phyloP scores from a whole-genome alignment of 2,329 filamentous ascomycete genomes.

The Fusarium fracticaudum region DNA sequence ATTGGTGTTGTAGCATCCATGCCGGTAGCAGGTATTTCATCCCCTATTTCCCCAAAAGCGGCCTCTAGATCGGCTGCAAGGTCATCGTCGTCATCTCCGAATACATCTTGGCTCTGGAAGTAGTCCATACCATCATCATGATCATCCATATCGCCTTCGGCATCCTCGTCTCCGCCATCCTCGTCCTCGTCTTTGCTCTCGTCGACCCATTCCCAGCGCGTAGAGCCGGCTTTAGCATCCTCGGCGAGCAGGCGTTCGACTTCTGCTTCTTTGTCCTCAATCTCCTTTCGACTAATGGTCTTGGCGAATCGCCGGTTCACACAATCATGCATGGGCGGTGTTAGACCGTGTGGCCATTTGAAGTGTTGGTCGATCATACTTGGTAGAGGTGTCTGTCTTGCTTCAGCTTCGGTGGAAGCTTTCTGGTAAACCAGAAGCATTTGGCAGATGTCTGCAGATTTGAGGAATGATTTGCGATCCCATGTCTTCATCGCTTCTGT shows the following conservation, averaged over 20 bases:
- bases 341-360: conserved; percentile 86
- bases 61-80: conserved; percentile 66
- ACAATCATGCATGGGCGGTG: conserved; percentile 87
- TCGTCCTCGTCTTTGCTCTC: conserved; percentile 57
- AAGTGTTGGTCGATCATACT: conserved; percentile 73
- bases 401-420: conserved; percentile 73
- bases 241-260: conserved; percentile 78
- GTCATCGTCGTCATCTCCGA: conserved; percentile 56
- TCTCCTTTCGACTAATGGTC: conserved; percentile 82
- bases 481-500: conserved; percentile 93
- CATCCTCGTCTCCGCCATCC: conserved; percentile 61
- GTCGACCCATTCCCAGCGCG: conserved; percentile 73
- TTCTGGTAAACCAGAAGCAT: conserved; percentile 83
- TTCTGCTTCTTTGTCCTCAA: conserved; percentile 83
- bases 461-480: conserved; percentile 88
- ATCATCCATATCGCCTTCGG: conserved; percentile 57
- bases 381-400: conserved; percentile 73
- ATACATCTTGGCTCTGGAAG: conserved; percentile 46
- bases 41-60: conserved; percentile 56
- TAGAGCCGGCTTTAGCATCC: conserved; percentile 70
- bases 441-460: conserved; percentile 87
- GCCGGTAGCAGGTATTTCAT: conserved; percentile 55
- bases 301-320: conserved; percentile 85
- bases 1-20: conserved; percentile 58
- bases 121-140: conserved; percentile 51